Conservation (phyloP, 2,329 filamentous ascomycete genomes). For the Parafenestella ontariensis region DNA sequence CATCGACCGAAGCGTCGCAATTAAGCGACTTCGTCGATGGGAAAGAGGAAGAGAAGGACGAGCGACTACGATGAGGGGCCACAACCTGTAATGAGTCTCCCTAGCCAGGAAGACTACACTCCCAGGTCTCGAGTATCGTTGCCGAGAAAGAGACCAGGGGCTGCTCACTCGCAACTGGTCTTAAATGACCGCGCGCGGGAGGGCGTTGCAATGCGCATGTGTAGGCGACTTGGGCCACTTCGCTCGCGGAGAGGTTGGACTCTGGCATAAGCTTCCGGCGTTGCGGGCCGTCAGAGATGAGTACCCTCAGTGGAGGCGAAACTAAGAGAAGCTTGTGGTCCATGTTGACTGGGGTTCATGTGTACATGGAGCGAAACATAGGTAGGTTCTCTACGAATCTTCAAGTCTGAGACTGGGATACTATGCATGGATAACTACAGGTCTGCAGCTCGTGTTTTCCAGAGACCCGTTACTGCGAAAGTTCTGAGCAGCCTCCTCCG, state of each 20-base stretch:
- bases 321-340: background rate
- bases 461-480: too few species aligned
- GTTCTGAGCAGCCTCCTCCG: too few species aligned
- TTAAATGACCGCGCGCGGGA: conserved; percentile 5
- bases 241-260: background rate
- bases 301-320: conserved; percentile 4
- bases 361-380: background rate
- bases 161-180: conserved; percentile 1
- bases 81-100: conserved; percentile 5
- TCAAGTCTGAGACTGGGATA: too few species aligned
- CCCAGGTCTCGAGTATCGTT: background rate
- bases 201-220: background rate
- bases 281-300: conserved; percentile 4
- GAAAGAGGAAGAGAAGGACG: background rate
- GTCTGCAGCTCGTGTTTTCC: too few species aligned
- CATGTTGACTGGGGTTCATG: background rate
- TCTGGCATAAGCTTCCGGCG: conserved; percentile 5
- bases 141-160: background rate
- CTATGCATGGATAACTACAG: too few species aligned
- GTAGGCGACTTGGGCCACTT: background rate
- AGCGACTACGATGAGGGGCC: background rate
- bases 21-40: background rate
- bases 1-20: background rate
- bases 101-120: background rate
- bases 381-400: background rate